Percentiles rank a stretch among this genome's conserved stretches.
These are phyloP conservation scores for Neurospora tetrasperma DNA, from an alignment of 495 filamentous ascomycete genomes.

Conservation along the genomic window DNA sequence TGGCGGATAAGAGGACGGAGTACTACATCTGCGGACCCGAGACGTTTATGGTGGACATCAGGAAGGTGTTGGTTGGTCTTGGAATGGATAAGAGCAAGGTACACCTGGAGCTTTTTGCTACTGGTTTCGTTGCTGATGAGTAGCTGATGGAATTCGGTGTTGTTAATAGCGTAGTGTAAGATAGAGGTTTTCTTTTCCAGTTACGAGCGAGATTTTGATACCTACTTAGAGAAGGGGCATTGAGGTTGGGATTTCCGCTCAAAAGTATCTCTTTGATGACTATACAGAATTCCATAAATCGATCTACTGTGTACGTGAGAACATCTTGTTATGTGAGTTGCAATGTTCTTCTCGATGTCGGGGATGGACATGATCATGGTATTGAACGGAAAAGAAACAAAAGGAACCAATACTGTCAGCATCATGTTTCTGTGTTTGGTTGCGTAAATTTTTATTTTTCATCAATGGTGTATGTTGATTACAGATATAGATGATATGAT, in stretches of 20 bases:
- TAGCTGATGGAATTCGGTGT: not conserved
- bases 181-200: not conserved
- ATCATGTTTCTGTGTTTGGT: not conserved
- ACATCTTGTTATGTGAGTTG: not conserved
- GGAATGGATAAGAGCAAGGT: slow-evolving; percentile 48
- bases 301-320: not conserved
- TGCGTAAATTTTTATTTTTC: no score
- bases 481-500: no score
- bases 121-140: slow-evolving; percentile 34
- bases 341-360: not conserved
- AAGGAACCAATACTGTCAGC: not conserved
- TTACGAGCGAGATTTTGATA: not conserved
- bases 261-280: not conserved
- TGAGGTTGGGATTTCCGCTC: not conserved
- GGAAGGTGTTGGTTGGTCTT: slow-evolving; percentile 33
- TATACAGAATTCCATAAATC: not conserved
- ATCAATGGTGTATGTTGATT: no score
- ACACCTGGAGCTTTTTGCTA: slow-evolving; percentile 59
- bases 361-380: not conserved
- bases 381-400: not conserved
- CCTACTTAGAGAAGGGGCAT: not conserved
- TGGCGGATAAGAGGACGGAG: slow-evolving; percentile 39
- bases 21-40: slow-evolving; percentile 64
- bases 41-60: slow-evolving; percentile 52
- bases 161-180: not conserved